phyloP scores from a whole-genome alignment of 2,329 filamentous ascomycete genomes.

The Hypoxylon sp. region DNA sequence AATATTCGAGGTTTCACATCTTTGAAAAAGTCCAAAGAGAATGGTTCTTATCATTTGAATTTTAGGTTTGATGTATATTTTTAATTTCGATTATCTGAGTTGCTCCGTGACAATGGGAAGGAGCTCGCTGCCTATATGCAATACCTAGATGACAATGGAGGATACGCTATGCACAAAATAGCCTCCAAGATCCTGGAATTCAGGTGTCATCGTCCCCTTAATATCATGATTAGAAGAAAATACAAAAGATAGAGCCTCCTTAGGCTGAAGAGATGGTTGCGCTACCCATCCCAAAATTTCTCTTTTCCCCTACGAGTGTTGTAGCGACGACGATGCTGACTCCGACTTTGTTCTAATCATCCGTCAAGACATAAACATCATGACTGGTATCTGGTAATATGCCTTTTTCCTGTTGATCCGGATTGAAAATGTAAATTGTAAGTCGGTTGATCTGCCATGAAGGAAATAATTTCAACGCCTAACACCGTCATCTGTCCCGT shows the following conservation, averaged over 20 bases:
- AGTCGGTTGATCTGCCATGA: neutral
- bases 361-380: conserved; percentile 14
- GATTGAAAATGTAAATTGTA: conserved; percentile 1
- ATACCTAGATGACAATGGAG: conserved; percentile 11
- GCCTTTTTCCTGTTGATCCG: neutral
- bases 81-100: conserved; percentile 16
- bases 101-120: conserved; percentile 6
- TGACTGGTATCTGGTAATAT: conserved; percentile 2
- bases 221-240: conserved; percentile 6
- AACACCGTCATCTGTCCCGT: conserved; percentile 7
- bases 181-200: conserved; percentile 15
- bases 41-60: neutral
- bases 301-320: conserved; percentile 7
- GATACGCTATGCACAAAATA: conserved; percentile 29
- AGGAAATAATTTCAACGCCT: conserved; percentile 8
- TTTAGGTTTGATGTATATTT: conserved; percentile 2
- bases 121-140: conserved; percentile 23
- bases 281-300: neutral
- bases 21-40: neutral
- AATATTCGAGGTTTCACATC: neutral
- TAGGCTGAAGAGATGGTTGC: neutral
- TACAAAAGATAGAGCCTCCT: conserved; percentile 9
- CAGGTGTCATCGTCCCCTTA: neutral
- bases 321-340: neutral
- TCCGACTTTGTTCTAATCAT: conserved; percentile 13